Evolutionary conservation across 1,284 basidiomycete species (phyloP), one percentile per base, ranked within the genome.

Genomic region (Mrakiaceae sp.): DNA sequence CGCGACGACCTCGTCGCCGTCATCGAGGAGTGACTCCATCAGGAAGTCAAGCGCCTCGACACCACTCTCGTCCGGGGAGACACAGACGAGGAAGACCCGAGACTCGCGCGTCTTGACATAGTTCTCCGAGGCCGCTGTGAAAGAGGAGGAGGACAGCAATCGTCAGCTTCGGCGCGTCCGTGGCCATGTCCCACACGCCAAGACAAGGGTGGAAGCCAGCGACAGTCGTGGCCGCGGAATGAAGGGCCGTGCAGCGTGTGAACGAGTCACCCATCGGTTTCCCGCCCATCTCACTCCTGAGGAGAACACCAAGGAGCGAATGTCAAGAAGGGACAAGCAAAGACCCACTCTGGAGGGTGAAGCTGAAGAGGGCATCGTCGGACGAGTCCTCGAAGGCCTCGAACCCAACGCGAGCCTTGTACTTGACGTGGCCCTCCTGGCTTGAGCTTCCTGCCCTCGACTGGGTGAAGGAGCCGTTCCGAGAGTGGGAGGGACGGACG

Each of bases 1-100:
- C 4, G 97, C 88, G 63, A 98, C 86, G 43, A 98, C 79, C 75
- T 98, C 95, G 74, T 98, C 95, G 4, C 90, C 90, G 69, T 97
- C 92, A 76, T 95, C 90, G 8, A 88, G 85, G 8, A 97, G 80
- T 60, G 82, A 81, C 71, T 93, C 89, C 68, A 97, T 82, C 52
- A 86, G 81, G 93, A 92, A 96, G 67, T 94, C 89, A 14, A 96
- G 78, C 0, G 92, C 92, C 70, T 90, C 84, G 10, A 79, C 77
- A 0, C 91, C 91, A 67, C 86, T 88, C 77, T 94, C 90, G 71
- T 98, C 94, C 0, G 87, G 81, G 60, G 90, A 91, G 0, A 90
- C 83, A 0, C 93, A 93, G 64, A 91, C 93, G 9, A 97, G 81
- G 75, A 94, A 97, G 0, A 91, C 90, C 0, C 95, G 83, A 0